These are phyloP conservation scores for Aureobasidium sp. DNA, from an alignment of 2,329 filamentous ascomycete species.

Conservation along the genomic window DNA sequence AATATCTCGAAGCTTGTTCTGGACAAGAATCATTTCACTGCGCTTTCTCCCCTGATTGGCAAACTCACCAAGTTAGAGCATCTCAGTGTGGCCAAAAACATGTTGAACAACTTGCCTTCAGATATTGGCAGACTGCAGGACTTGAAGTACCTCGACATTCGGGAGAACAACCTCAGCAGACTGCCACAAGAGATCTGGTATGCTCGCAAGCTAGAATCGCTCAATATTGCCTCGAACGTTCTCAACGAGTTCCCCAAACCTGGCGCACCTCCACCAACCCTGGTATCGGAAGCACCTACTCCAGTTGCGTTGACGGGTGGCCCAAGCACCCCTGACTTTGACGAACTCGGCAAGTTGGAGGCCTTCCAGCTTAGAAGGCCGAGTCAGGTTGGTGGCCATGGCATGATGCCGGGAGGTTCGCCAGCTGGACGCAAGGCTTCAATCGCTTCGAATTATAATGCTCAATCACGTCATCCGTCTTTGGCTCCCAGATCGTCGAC, in stretches of 20 bases:
- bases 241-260: slow-evolving; percentile 87
- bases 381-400: slow-evolving; percentile 63
- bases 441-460: slow-evolving; percentile 69
- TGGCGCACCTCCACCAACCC: slow-evolving; percentile 50
- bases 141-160: slow-evolving; percentile 75
- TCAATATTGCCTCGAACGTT: slow-evolving; percentile 94
- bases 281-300: slow-evolving; percentile 30
- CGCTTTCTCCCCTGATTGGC: slow-evolving; percentile 77
- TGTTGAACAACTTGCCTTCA: slow-evolving; percentile 71
- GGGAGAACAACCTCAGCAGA: slow-evolving; percentile 86
- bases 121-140: slow-evolving; percentile 86
- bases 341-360: slow-evolving; percentile 65
- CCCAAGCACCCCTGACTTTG: slow-evolving; percentile 59
- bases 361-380: slow-evolving; percentile 62
- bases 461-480: slow-evolving; percentile 62
- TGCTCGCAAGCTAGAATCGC: slow-evolving; percentile 78
- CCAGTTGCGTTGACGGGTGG: slow-evolving; percentile 30
- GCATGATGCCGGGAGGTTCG: slow-evolving; percentile 65
- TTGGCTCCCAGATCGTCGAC: slow-evolving; percentile 60
- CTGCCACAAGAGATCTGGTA: slow-evolving; percentile 95
- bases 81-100: slow-evolving; percentile 90
- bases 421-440: slow-evolving; percentile 51
- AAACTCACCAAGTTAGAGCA: slow-evolving; percentile 77
- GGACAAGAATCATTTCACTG: slow-evolving; percentile 94
- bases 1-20: slow-evolving; percentile 82